phyloP scores from a whole-genome alignment of 164 flowering plant species.

The Cinnamomum micranthum region DNA sequence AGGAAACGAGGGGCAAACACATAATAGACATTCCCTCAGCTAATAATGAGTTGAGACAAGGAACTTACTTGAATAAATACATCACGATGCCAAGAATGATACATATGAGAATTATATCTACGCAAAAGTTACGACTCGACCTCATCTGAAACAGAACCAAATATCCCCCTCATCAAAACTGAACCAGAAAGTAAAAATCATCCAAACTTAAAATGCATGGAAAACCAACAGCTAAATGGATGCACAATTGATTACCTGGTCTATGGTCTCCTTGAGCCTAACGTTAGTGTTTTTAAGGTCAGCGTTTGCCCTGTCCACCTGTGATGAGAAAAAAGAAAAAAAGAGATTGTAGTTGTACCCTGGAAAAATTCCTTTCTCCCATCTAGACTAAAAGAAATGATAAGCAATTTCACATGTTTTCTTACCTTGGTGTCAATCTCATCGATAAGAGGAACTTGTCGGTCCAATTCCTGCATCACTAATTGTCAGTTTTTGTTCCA shows the following conservation, averaged over 20 bases:
- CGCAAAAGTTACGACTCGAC: conserved; percentile 91
- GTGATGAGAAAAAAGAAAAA: conserved; percentile 5
- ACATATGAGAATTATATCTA: conserved; percentile 81
- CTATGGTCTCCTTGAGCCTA: conserved; percentile 87
- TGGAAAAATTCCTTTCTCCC: neutral
- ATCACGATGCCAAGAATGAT: conserved; percentile 92
- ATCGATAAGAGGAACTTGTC: conserved; percentile 95
- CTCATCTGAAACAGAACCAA: conserved; percentile 60
- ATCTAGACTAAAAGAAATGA: neutral
- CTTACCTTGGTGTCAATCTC: conserved; percentile 91
- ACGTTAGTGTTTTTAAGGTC: conserved; percentile 97
- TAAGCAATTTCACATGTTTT: neutral
- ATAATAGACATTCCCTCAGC: neutral
- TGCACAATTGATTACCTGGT: conserved; percentile 50
- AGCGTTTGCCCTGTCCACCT: conserved; percentile 91
- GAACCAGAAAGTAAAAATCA: neutral
- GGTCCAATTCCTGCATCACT: conserved; percentile 68
- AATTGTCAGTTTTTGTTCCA: neutral
- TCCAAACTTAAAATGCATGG: neutral
- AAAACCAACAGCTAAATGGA: neutral
- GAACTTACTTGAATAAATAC: conserved; percentile 88
- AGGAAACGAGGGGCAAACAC: neutral
- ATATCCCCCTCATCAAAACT: neutral
- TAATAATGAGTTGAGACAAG: neutral
- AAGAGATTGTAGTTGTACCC: neutral